Base-by-base conservation (phyloP, 192 early-diverging fungal genomes). In the Paraglomus occultum region DNA sequence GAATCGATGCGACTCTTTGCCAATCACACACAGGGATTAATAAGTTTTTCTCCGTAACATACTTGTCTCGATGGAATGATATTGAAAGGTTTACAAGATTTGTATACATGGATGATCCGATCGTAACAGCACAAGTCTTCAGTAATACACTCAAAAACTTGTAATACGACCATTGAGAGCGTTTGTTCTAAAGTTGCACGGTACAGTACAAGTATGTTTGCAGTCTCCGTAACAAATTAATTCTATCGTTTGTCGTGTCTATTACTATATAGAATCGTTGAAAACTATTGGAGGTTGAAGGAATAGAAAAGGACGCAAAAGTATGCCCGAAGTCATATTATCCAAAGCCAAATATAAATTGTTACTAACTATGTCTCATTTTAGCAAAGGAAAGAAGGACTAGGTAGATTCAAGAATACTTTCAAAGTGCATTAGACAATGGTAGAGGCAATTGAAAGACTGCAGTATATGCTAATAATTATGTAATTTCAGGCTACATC, bases 351-450 rank as follows among this genome's bases (percentile, higher is more conserved):
- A n/a, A n/a, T n/a, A n/a, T n/a, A 49, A 22, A 38, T 49, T 12
- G 47, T 23, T 64, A 5, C 38, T 49, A 48, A 23, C 39, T 38
- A 64, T 64, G 50, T 48, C 31, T 9, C 38, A 64, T 14, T 64
- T 66, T n/a, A 66, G 49, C 31, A 66, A 66, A 66, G 49, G 49
- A 51, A 42, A 42, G 18, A 66, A 66, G 43, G 51, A 51, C 64
- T 40, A 51, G 10, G 15, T 6, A 1, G 43, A 66, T 50, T 7
- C 49, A 14, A 43, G 51, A 51, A 49, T 1, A 51, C 15, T 65
- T 65, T 65, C 49, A 66, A 51, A 66, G 9, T n/a, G 23, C 48
- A 65, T 17, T 1, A 31, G 10, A 1, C 5, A 47, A 66, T 66
- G 64, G 43, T 66, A 39, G 49, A 18, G 49, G 43, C n/a, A 66